phyloP scores from a whole-genome alignment of 2,329 filamentous ascomycete species.

The Arthrobotrys sinensis region DNA sequence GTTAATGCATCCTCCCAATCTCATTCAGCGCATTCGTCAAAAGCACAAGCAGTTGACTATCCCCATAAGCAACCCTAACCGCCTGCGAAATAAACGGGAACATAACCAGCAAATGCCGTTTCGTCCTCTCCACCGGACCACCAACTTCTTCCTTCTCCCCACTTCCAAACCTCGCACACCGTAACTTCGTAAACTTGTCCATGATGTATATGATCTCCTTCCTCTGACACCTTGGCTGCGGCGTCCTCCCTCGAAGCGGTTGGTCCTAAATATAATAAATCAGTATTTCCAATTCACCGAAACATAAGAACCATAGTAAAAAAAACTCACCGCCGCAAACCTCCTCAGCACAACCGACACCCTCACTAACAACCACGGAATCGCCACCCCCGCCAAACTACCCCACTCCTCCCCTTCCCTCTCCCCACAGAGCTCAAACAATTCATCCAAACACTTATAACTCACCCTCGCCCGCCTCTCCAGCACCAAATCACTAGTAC shows the following conservation, averaged over 20 bases:
- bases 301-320: background rate
- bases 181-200: constrained; percentile 73
- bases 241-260: constrained; percentile 88
- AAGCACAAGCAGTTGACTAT: constrained; percentile 74
- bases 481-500: constrained; percentile 62
- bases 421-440: constrained; percentile 71
- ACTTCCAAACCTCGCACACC: constrained; percentile 61
- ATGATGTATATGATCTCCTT: constrained; percentile 84
- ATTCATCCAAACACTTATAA: constrained; percentile 84
- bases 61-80: constrained; percentile 74
- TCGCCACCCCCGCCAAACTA: constrained; percentile 80
- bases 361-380: constrained; percentile 86
- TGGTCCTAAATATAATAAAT: constrained; percentile 74
- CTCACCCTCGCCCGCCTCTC: constrained; percentile 75
- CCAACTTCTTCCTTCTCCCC: constrained; percentile 64
- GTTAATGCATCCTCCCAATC: constrained; percentile 73
- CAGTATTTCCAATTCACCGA: constrained; percentile 2
- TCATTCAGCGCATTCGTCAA: constrained; percentile 76
- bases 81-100: constrained; percentile 83
- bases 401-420: constrained; percentile 56
- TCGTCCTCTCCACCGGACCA: constrained; percentile 72
- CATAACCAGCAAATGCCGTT: constrained; percentile 83
- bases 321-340: constrained; percentile 76
- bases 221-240: constrained; percentile 85
- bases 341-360: constrained; percentile 84